Evolutionary conservation across 2,329 filamentous ascomycete species (phyloP).

Genomic region (Fusarium sp.): DNA sequence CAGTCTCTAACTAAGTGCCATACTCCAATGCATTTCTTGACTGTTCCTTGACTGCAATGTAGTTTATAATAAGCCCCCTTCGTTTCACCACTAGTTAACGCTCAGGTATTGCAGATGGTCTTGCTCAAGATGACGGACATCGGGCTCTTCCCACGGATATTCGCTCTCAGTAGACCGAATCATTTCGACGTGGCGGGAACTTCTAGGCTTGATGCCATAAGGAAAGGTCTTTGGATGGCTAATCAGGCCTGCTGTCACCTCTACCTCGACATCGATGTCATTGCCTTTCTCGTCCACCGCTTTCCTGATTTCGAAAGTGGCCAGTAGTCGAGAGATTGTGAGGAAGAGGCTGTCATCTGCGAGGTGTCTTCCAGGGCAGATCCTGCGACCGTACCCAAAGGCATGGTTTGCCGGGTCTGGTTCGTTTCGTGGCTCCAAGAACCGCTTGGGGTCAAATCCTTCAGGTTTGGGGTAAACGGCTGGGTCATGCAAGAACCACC

Average conservation of each 20-base stretch:
- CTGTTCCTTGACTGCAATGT: too few species aligned
- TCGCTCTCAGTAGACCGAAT: conserved; percentile 31
- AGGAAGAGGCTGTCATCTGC: conserved; percentile 50
- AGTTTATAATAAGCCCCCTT: not conserved
- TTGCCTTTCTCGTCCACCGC: conserved; percentile 34
- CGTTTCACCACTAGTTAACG: not conserved
- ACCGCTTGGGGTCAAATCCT: conserved; percentile 50
- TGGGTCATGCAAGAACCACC: conserved; percentile 66
- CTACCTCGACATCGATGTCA: conserved; percentile 33
- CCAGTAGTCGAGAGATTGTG: conserved; percentile 55
- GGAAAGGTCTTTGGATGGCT: conserved; percentile 29
- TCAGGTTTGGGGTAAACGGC: conserved; percentile 67
- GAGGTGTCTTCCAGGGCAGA: conserved; percentile 51
- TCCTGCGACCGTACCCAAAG: conserved; percentile 53
- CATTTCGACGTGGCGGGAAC: conserved; percentile 28
- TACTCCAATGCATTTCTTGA: not conserved
- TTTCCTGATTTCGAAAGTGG: conserved; percentile 57
- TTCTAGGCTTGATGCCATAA: conserved; percentile 36
- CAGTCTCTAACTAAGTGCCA: not conserved
- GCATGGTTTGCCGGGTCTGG: conserved; percentile 46
- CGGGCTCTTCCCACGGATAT: conserved; percentile 41
- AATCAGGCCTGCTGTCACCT: conserved; percentile 31
- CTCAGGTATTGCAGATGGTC: not conserved
- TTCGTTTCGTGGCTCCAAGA: conserved; percentile 45
- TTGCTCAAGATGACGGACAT: conserved; percentile 19